Evolutionary conservation across 192 early-diverging fungal species (phyloP), one percentile per base, ranked within the genome.

Genomic region (Entomortierella lignicola): DNA sequence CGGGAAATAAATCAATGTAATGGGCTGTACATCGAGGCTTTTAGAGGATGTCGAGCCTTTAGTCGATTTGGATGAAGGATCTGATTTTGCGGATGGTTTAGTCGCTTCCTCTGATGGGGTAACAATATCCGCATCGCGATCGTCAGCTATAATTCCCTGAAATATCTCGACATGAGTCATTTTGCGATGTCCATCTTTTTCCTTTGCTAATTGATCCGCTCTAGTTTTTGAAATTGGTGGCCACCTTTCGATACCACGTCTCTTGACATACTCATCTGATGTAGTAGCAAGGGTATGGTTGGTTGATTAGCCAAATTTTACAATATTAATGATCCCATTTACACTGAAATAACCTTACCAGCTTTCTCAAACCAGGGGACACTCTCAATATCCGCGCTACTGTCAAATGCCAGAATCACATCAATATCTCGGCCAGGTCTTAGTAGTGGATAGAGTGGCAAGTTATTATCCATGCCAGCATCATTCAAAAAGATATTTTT

Each of bases 381-480:
- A 26, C 81, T 83, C 37, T 92, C 89, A 37, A 93, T 92, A 57
- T 92, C 89, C 10, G 88, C 91, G 66, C 90, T 91, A 29, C 89
- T 81, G 75, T 95, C 94, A 30, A 95, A 83, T 20, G 89, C 89
- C 21, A 95, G 57, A 12, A 93, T 85, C 31, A 93, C 82, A 77
- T 95, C 94, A 2, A 94, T 88, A 21, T 84, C 61, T 12, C 94
- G 86, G 18, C 88, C 90, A 4, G 85, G 82, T 7, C 91, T 77
- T 27, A 91, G 66, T 20, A 95, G 64, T 21, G 92, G 90, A 26
- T 92, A 91, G 44, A 95, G 86, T 0, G 94, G 92, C 42, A 93
- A 80, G 71, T 95, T 94, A 73, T 95, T 95, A 51, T 93, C 88
- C 80, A 91, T 85, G 10, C 92, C 94, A 18, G 92, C 93, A 77